Evolutionary conservation across 768 basidiomycete species (phyloP), one percentile per base, ranked within the genome.

Genomic region (Leccinum pellstonianum): DNA sequence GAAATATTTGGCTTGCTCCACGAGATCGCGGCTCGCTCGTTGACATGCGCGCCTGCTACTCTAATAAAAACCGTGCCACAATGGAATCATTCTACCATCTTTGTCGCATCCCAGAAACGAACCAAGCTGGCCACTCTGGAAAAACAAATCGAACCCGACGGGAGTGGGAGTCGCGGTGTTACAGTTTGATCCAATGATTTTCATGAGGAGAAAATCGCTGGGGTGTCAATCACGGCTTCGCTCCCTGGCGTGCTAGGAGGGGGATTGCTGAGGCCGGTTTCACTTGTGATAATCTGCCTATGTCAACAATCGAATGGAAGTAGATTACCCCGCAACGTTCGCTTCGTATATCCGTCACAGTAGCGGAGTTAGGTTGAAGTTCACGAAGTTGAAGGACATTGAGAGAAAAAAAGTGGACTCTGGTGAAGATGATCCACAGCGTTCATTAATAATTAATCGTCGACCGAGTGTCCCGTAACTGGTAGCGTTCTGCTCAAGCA

Each of bases 11-110:
- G 57, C n/a, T 7, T 35, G 12, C 27, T 54, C 53, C 59, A 58
- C 56, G 38, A 57, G 52, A 35, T 31, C 9, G 29, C 9, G 29
- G 9, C 29, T 60, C 6, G 7, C 38, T 5, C 25, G 12, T 57
- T 69, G 67, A 65, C 50, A 29, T 47, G 62, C 4, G 62, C 52
- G 58, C 60, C 52, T 58, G 23, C 53, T 58, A 58, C 31, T 33
- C 31, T 11, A 47, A 48, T 48, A 38, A 15, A 31, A 8, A 41
- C 56, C 37, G 29, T 55, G 46, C 29, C 35, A 35, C 60, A 58
- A 31, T 50, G 37, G 41, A n/a, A 15, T 33, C 11, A 33, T 11
- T 33, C 31, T 11, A 33, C 41, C 17, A 27, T 37, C 9, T 11
- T 47, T 29, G 23, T 9, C 51, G 35, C 62, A 52, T 46, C 47